Base-by-base conservation (phyloP, 805 yeast genomes). In the Yarrowia deformans region DNA sequence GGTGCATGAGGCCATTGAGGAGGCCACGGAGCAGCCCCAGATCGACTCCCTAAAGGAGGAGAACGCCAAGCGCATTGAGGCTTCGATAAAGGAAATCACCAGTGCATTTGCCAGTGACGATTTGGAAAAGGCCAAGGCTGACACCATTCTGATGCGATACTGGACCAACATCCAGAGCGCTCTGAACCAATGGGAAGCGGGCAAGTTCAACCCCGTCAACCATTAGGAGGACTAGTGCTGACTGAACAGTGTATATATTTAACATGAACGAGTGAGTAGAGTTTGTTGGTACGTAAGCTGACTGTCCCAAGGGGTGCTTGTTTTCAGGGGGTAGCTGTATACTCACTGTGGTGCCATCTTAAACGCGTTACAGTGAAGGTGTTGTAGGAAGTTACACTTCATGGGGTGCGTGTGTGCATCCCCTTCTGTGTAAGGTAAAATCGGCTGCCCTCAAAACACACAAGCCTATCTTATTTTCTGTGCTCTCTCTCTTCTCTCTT, bases 1-100 rank as follows among this genome's bases (percentile, higher is more conserved):
- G 72, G 87, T 91, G 5, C 95, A 93, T 76, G 99, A 94, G 77
- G 84, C 86, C 50, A 80, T 93, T 69, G 96, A 91, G 71, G 86
- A 86, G 72, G 88, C 91, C 6, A 79, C 81, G 1, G 79, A 78
- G 67, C 89, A 86, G 64, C 79, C 82, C 2, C 97, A 91, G 60
- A 81, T 91, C 40, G 83, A 78, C 1, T 77, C 73, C 0, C 75
- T 92, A 49, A 81, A 83, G 39, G 74, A 71, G 10, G 89, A 86
- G 69, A 93, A 92, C 73, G 83, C 87, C 42, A 76, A 71, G 19
- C 82, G 93, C 45, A 85, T 92, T 35, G 73, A 77, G 1, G 77
- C 77, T 0, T 77, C 87, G 2, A 88, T 85, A 70, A 70, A 73
- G 1, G 74, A 70, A 8, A 78, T 94, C 63, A 82, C 82, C 2